phyloP scores from a whole-genome alignment of 2,329 filamentous ascomycete genomes.

The Tolypocladium sp. region DNA sequence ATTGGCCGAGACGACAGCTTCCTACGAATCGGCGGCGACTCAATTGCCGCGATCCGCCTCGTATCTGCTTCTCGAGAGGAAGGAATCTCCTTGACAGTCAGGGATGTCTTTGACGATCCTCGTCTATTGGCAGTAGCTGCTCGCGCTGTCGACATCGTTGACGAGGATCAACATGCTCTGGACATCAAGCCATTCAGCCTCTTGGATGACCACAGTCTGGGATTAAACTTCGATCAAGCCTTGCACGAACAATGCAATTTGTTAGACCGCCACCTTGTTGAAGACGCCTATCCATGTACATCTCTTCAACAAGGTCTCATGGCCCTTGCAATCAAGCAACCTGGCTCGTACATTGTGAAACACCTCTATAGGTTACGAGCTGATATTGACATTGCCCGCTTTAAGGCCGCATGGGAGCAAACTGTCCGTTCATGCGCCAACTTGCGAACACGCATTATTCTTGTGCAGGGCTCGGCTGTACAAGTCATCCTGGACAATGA shows the following conservation, averaged over 20 bases:
- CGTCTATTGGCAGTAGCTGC: neutral
- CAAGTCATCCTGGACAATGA: neutral
- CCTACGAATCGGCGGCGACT: conserved; percentile 17
- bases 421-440: conserved; percentile 2
- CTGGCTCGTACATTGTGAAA: conserved; percentile 24
- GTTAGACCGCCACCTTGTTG: conserved; percentile 1
- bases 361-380: conserved; percentile 11
- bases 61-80: neutral
- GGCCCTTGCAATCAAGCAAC: conserved; percentile 18
- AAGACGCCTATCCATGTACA: conserved; percentile 28
- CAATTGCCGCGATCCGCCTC: conserved; percentile 13
- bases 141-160: conserved; percentile 4
- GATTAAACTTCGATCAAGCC: too few relatives aligned
- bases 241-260: too few relatives aligned
- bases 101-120: conserved; percentile 3
- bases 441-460: conserved; percentile 6
- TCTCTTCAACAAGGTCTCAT: conserved; percentile 28
- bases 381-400: conserved; percentile 11
- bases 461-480: too few relatives aligned
- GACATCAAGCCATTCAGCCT: neutral
- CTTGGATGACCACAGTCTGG: neutral
- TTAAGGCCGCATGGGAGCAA: conserved; percentile 18
- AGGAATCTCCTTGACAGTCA: conserved; percentile 11
- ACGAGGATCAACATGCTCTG: too few relatives aligned
- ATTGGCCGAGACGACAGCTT: conserved; percentile 22